Evolutionary conservation across 2,329 filamentous ascomycete genomes (phyloP).

Genomic region (Cordyceps cicadae): DNA sequence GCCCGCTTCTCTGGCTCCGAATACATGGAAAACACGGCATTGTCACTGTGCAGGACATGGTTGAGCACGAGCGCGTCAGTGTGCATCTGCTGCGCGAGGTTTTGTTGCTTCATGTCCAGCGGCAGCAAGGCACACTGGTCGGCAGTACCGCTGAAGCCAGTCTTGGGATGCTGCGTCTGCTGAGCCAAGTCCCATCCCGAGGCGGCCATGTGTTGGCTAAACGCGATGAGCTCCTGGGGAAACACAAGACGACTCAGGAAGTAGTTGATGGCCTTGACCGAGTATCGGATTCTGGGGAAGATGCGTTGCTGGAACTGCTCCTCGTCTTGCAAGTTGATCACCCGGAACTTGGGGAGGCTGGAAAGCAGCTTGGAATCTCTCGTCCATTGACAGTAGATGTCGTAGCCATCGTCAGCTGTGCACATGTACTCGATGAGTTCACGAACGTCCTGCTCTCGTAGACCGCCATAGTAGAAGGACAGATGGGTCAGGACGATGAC

Average conservation of each 20-base stretch:
- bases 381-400: slow-evolving; percentile 45
- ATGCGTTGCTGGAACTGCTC: slow-evolving; percentile 37
- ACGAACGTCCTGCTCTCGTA: slow-evolving; percentile 42
- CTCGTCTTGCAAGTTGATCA: slow-evolving; percentile 51
- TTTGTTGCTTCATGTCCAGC: slow-evolving; percentile 44
- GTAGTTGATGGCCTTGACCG: slow-evolving; percentile 53
- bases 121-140: slow-evolving; percentile 54
- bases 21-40: slow-evolving; percentile 25
- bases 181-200: slow-evolving; percentile 60
- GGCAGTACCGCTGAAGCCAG: slow-evolving; percentile 64
- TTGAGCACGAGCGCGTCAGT: slow-evolving; percentile 61
- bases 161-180: slow-evolving; percentile 39
- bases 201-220: slow-evolving; percentile 52
- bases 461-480: slow-evolving; percentile 48
- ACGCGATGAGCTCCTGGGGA: slow-evolving; percentile 53
- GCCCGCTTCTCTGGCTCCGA: slow-evolving; percentile 20
- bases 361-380: slow-evolving; percentile 24
- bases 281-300: slow-evolving; percentile 44
- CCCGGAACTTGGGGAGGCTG: slow-evolving; percentile 28
- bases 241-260: slow-evolving; percentile 54
- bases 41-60: slow-evolving; percentile 47
- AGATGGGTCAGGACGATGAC: slow-evolving; percentile 48
- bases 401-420: slow-evolving; percentile 41
- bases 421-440: slow-evolving; percentile 38
- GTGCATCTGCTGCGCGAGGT: slow-evolving; percentile 46